Percentiles rank a stretch among this genome's conserved stretches.
Conservation (phyloP, 2,329 filamentous ascomycete genomes). For the Fusarium papillatum region DNA sequence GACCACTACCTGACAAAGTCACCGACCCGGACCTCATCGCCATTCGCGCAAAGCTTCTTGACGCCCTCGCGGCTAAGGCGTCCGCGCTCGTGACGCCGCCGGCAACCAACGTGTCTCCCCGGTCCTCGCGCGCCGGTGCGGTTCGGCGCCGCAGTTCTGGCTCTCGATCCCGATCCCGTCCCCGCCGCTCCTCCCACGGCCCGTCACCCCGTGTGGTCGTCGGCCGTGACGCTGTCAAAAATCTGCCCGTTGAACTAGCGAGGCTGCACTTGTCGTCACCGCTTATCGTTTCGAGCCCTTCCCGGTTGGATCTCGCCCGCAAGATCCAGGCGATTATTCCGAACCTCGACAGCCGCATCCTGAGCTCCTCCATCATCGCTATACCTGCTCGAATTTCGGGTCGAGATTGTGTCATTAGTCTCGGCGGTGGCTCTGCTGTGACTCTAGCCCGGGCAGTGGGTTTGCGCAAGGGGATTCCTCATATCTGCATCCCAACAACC, state of each 20-base stretch:
- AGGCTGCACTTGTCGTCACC: constrained; percentile 49
- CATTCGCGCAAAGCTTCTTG: constrained; percentile 20
- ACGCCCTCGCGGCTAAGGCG: constrained; percentile 30
- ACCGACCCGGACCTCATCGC: constrained; percentile 35
- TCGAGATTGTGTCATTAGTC: constrained; percentile 70
- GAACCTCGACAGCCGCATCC: constrained; percentile 48
- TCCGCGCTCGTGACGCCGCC: constrained; percentile 24
- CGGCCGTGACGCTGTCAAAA: constrained; percentile 49
- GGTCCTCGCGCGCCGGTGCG: constrained; percentile 4
- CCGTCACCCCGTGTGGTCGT: constrained; percentile 50
- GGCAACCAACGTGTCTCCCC: constrained; percentile 2
- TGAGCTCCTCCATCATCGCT: constrained; percentile 49
- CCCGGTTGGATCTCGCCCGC: constrained; percentile 50
- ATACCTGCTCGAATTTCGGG: constrained; percentile 41
- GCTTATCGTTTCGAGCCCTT: constrained; percentile 55
- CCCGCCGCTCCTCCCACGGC: neutral
- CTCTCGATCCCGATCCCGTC: constrained; percentile 5
- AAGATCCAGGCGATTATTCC: constrained; percentile 51
- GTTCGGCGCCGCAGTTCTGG: too few species aligned
- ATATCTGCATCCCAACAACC: constrained; percentile 72
- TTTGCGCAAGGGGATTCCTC: constrained; percentile 65
- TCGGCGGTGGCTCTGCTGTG: constrained; percentile 74
- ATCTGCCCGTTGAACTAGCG: constrained; percentile 50
- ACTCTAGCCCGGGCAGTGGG: constrained; percentile 69
- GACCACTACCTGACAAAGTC: constrained; percentile 23